A percentile compares a stretch with the other conserved stretches of the same genome.
These are phyloP conservation scores for Penicillium sp. DNA, from an alignment of 2,329 filamentous ascomycete species.

Conservation along the genomic window DNA sequence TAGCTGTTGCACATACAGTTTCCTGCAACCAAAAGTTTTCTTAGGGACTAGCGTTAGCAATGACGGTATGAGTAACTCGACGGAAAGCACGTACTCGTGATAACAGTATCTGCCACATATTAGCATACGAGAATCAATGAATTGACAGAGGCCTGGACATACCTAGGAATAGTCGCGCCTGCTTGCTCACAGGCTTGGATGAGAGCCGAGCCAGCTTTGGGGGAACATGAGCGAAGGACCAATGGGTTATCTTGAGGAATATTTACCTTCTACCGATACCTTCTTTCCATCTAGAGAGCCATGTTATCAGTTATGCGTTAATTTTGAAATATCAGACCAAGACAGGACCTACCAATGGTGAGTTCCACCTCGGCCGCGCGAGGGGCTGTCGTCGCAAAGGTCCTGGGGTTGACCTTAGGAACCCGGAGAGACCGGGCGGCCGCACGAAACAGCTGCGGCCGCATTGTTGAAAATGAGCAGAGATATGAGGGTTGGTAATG, in stretches of 20 bases:
- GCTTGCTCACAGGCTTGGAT: slow-evolving; percentile 99
- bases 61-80: slow-evolving; percentile 7
- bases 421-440: slow-evolving; percentile 55
- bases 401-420: slow-evolving; percentile 58
- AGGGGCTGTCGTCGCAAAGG: slow-evolving; percentile 75
- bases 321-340: slow-evolving; percentile 55
- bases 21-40: slow-evolving; percentile 97
- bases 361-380: slow-evolving; percentile 91
- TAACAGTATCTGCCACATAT: slow-evolving; percentile 77
- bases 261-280: slow-evolving; percentile 89
- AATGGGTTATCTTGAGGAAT: slow-evolving; percentile 2
- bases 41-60: slow-evolving; percentile 41
- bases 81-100: slow-evolving; percentile 68
- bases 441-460: slow-evolving; percentile 62
- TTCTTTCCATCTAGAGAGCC: slow-evolving; percentile 80
- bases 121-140: slow-evolving; percentile 26
- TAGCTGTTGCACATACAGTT: slow-evolving; percentile 60
- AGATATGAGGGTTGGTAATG: slow-evolving; percentile 15
- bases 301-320: slow-evolving; percentile 40
- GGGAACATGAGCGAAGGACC: slow-evolving; percentile 25
- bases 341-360: slow-evolving; percentile 69
- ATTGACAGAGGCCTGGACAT: slow-evolving; percentile 29
- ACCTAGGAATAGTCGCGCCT: slow-evolving; percentile 82
- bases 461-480: slow-evolving; percentile 50
- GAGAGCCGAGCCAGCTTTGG: slow-evolving; percentile 82